phyloP scores from a whole-genome alignment of 805 yeast species.

The Starmera amethionina region DNA sequence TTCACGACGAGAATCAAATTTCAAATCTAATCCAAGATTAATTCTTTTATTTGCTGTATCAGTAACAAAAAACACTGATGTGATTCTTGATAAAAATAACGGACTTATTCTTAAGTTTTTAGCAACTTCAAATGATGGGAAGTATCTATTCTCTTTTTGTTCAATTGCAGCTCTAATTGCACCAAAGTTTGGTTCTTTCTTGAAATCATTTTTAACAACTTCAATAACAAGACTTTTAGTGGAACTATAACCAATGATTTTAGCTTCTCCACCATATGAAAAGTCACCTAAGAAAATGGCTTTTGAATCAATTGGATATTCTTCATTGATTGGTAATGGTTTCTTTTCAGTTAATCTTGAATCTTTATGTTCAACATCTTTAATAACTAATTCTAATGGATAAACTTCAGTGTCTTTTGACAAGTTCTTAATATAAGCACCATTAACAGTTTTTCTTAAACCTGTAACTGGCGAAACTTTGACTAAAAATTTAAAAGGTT shows the following conservation, averaged over 20 bases:
- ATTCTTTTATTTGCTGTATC: constrained; percentile 40
- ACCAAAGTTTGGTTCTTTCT: constrained; percentile 60
- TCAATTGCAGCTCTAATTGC: constrained; percentile 49
- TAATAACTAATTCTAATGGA: constrained; percentile 79
- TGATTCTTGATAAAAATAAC: constrained; percentile 62
- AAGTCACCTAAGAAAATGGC: constrained; percentile 77
- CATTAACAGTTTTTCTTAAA: constrained; percentile 52
- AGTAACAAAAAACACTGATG: constrained; percentile 60
- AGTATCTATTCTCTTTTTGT: constrained; percentile 42
- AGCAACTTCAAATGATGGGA: constrained; percentile 56
- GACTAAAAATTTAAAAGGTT: constrained; percentile 45
- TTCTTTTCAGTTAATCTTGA: constrained; percentile 60
- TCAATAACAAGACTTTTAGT: constrained; percentile 36
- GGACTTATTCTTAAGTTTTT: constrained; percentile 47
- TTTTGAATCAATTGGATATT: constrained; percentile 64
- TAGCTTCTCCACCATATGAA: constrained; percentile 79
- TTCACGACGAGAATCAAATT: constrained; percentile 66
- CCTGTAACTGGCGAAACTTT: constrained; percentile 75
- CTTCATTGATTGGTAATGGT: constrained; percentile 71
- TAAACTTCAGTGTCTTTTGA: constrained; percentile 39
- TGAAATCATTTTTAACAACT: constrained; percentile 38
- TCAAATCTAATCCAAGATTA: constrained; percentile 77
- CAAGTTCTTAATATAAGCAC: constrained; percentile 73
- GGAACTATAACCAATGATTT: constrained; percentile 49
- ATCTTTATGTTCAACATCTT: constrained; percentile 64